phyloP scores from a whole-genome alignment of 441 rosid species.

The Jatropha multifida region DNA sequence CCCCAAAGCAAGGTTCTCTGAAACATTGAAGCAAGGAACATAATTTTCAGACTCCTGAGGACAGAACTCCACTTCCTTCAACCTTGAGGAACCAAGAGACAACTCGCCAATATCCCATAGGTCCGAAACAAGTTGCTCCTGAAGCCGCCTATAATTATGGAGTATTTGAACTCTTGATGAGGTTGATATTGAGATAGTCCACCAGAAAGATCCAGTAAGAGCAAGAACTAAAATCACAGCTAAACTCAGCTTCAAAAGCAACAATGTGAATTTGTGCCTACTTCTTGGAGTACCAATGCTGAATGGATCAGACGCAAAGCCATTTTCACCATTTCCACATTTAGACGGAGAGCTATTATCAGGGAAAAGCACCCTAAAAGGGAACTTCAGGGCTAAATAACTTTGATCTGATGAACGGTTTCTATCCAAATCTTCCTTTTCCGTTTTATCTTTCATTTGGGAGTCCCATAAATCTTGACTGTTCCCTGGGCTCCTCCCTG shows the following conservation, averaged over 20 bases:
- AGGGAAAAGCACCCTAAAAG: conserved; percentile 45
- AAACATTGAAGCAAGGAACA: conserved; percentile 83
- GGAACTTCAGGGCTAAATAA: conserved; percentile 53
- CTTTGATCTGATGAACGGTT: conserved; percentile 53
- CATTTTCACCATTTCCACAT: conserved; percentile 51
- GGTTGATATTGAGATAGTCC: conserved; percentile 81
- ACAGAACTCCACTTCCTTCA: conserved; percentile 80
- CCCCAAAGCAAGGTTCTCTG: conserved; percentile 64
- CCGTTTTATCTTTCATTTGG: conserved; percentile 79
- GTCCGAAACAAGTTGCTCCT: conserved; percentile 91
- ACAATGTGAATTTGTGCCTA: conserved; percentile 57
- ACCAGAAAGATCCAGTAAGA: conserved; percentile 86
- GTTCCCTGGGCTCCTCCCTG: conserved; percentile 68
- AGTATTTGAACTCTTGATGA: conserved; percentile 71
- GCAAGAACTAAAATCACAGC: conserved; percentile 65
- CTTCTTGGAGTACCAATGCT: conserved; percentile 51
- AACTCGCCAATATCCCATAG: conserved; percentile 93
- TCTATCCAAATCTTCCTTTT: conserved; percentile 61
- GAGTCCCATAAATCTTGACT: conserved; percentile 68
- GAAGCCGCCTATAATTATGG: conserved; percentile 78
- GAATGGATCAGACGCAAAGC: conserved; percentile 58
- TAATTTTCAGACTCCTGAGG: conserved; percentile 59
- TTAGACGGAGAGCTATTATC: conserved; percentile 62
- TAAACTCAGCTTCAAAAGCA: conserved; percentile 72
- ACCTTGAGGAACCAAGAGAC: conserved; percentile 73